These are phyloP conservation scores for Detonula confervacea DNA, from an alignment of 352 stramenopile species.

Conservation along the genomic window DNA sequence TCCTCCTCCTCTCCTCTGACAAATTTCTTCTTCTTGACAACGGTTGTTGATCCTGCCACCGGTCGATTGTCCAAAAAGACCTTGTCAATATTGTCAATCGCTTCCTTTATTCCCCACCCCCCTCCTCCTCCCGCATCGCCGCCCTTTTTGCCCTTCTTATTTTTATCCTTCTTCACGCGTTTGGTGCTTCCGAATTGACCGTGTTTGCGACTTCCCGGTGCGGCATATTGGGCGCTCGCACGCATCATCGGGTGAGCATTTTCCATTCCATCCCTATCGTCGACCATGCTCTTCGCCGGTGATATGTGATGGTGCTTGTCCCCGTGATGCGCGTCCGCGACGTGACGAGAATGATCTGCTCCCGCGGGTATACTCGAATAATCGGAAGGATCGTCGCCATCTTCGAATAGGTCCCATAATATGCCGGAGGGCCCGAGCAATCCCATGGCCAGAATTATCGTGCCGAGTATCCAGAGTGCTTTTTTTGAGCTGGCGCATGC, in stretches of 20 bases:
- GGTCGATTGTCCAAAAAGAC: slow-evolving; percentile 35
- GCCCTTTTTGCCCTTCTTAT: not conserved
- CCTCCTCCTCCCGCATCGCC: not conserved
- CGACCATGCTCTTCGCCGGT: not conserved
- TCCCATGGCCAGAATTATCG: not conserved
- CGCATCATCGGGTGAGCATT: slow-evolving; percentile 17
- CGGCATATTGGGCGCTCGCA: too few relatives aligned
- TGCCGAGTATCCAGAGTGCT: not conserved
- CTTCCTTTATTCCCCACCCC: slow-evolving; percentile 28
- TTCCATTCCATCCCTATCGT: not conserved
- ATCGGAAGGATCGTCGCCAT: too few relatives aligned
- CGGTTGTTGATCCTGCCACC: too few relatives aligned
- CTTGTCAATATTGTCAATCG: slow-evolving; percentile 53
- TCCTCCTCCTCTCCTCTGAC: not conserved
- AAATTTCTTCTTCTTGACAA: not conserved
- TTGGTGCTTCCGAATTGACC: too few relatives aligned
- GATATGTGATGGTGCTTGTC: slow-evolving; percentile 24
- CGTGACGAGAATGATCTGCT: too few relatives aligned
- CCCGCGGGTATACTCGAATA: not conserved
- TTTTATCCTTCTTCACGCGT: slow-evolving; percentile 5
- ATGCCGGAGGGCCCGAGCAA: slow-evolving; percentile 56
- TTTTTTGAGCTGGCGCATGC: not conserved
- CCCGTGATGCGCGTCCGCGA: not conserved
- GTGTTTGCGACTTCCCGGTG: too few relatives aligned
- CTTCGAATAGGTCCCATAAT: too few relatives aligned